These are phyloP conservation scores for Schizosaccharomyces versatilis DNA, from an alignment of 1,139 yeast species.

Conservation along the genomic window DNA sequence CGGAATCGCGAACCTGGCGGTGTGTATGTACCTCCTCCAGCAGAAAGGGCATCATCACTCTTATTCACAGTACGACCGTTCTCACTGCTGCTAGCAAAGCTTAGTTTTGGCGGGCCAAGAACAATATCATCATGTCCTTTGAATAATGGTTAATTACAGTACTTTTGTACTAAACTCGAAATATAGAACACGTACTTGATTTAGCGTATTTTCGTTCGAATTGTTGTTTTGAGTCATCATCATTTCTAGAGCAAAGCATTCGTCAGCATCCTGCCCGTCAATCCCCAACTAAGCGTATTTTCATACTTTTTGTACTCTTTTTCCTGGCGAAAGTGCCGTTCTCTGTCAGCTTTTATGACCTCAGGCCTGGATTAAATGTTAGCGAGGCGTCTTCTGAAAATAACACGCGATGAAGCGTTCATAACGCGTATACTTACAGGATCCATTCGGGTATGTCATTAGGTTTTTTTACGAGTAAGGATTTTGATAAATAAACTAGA, in stretches of 20 bases:
- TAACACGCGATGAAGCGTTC: not conserved
- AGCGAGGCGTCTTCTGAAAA: not conserved
- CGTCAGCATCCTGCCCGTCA: too few relatives aligned
- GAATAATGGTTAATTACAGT: not conserved
- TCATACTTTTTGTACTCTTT: not conserved
- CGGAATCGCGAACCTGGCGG: not conserved
- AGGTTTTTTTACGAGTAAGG: constrained; percentile 1
- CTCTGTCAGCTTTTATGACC: constrained; percentile 1
- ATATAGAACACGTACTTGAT: not conserved
- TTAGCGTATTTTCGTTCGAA: not conserved
- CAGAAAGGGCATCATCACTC: not conserved
- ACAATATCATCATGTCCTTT: constrained; percentile 1
- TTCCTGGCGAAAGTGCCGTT: constrained; percentile 1
- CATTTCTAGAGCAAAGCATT: not conserved
- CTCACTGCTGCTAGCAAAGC: constrained; percentile 2
- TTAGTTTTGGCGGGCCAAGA: constrained; percentile 2
- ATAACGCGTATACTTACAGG: not conserved
- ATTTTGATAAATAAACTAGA: not conserved
- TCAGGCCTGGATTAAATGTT: not conserved
- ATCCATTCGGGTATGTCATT: constrained; percentile 2
- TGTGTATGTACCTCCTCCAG: not conserved
- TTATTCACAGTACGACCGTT: not conserved
- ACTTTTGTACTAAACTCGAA: not conserved
- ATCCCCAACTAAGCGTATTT: not conserved
- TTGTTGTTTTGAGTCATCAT: not conserved